These are phyloP conservation scores for Hebeloma cylindrosporum DNA, from an alignment of 768 basidiomycete species.

Conservation along the genomic window DNA sequence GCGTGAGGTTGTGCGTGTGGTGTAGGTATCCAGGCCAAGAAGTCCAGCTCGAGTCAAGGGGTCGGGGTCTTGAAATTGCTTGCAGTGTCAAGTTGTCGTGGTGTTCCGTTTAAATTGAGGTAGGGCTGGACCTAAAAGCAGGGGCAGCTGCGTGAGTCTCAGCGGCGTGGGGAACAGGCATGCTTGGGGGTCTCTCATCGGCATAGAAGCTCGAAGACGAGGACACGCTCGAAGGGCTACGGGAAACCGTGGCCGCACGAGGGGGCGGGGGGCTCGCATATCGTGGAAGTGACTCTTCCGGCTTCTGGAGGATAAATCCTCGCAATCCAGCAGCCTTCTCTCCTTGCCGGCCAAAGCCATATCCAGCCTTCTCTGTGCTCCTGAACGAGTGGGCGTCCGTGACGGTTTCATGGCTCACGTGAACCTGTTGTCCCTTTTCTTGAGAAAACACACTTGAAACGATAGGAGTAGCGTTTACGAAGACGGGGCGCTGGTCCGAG, in stretches of 20 bases:
- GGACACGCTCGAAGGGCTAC: slow-evolving; percentile 29
- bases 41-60: slow-evolving; percentile 2
- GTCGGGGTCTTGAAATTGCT: neutral
- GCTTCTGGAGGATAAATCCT: slow-evolving; percentile 42
- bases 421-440: slow-evolving; percentile 17
- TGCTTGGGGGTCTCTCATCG: slow-evolving; percentile 15
- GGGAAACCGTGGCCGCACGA: slow-evolving; percentile 24
- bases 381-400: slow-evolving; percentile 30
- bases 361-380: slow-evolving; percentile 43
- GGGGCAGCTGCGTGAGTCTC: slow-evolving; percentile 18
- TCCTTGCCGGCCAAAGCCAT: slow-evolving; percentile 80
- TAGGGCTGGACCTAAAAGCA: slow-evolving; percentile 35
- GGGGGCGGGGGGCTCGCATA: slow-evolving; percentile 43
- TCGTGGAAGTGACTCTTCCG: slow-evolving; percentile 29
- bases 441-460: slow-evolving; percentile 31
- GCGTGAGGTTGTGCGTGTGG: neutral
- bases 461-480: slow-evolving; percentile 33
- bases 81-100: neutral
- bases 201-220: slow-evolving; percentile 40
- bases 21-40: neutral
- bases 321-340: slow-evolving; percentile 74
- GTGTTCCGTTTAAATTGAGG: slow-evolving; percentile 9
- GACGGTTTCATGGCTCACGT: slow-evolving; percentile 24
- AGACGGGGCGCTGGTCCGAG: slow-evolving; percentile 34
- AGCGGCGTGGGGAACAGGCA: slow-evolving; percentile 10